Percentiles rank a stretch among this genome's conserved stretches.
Conservation (phyloP, 177 flowering plant genomes). For the Viscum album region DNA sequence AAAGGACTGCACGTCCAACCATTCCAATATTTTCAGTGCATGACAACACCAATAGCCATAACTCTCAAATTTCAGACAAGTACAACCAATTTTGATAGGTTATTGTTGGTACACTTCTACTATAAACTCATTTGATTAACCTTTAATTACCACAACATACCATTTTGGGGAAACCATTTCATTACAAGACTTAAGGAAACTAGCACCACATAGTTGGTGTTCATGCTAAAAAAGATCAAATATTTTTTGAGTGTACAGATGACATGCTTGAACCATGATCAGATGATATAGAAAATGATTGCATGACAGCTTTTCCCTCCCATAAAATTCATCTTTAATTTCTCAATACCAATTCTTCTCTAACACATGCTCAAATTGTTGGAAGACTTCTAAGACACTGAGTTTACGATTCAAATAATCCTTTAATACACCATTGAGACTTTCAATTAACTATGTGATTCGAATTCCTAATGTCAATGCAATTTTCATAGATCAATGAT, state of each 20-base stretch:
- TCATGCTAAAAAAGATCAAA: background rate
- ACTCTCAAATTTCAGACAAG: background rate
- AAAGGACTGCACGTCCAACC: background rate
- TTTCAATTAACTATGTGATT: no score
- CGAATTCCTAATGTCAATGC: background rate
- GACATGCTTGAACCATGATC: no score
- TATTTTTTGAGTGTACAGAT: background rate
- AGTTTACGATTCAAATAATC: background rate
- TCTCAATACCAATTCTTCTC: no score
- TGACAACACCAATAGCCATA: background rate
- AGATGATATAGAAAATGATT: no score
- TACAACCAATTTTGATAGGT: no score
- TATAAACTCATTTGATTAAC: no score
- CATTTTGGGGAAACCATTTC: background rate
- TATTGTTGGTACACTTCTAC: background rate
- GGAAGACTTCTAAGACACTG: background rate
- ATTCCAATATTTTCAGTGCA: background rate
- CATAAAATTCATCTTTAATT: no score
- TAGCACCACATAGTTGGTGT: background rate
- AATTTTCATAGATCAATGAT: background rate
- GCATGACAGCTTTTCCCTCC: no score
- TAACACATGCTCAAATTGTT: no score
- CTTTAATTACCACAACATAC: background rate
- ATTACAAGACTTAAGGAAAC: background rate
- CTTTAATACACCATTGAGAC: no score